Base-by-base conservation (phyloP, 148 eudicot species). In the Dianthus caryophyllus region DNA sequence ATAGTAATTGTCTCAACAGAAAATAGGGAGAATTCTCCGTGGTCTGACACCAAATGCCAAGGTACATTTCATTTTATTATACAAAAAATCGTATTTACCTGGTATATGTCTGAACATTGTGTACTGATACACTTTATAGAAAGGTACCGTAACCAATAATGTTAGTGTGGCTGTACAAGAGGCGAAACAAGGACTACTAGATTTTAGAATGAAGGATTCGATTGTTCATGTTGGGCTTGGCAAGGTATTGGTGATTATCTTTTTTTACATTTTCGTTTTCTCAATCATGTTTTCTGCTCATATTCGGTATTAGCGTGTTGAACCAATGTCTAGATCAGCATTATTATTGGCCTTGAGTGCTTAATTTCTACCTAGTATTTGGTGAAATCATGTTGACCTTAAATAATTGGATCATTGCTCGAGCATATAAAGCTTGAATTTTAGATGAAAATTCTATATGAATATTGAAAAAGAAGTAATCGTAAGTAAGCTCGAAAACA, bases 171-270 rank as follows among this genome's bases (percentile, higher is more conserved):
- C 91, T n/a, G 98, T 93, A 60, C 82, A 71, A 79, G 96, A 89
- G 73, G 80, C 94, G 24, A 89, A 89, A 63, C 84, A 81, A 70
- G 83, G 78, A 67, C 76, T 77, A 71, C 78, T 93, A 65, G 85
- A 78, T 76, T 84, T 89, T 73, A 84, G 83, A 72, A 77, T 81
- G 85, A 89, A 89, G 79, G 96, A 89, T 75, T 84, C 98, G 36
- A 91, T 93, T 68, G 96, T 93, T 73, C 98, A 93, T 79, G 95
- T 87, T 46, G 94, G 94, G 36, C 78, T 93, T 6, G 98, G 98
- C 66, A 89, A 93, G 96, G 98, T 93, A 78, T 21, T 9, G 9
- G 61, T 46, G 10, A 46, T 6, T 14, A 27, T 30, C 25, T 72
- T 9, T 51, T n/a, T 25, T 43, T 6, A 18, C 63, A 38, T 55